Conservation (phyloP, 805 yeast species). For the Candida coquimbonensis region DNA sequence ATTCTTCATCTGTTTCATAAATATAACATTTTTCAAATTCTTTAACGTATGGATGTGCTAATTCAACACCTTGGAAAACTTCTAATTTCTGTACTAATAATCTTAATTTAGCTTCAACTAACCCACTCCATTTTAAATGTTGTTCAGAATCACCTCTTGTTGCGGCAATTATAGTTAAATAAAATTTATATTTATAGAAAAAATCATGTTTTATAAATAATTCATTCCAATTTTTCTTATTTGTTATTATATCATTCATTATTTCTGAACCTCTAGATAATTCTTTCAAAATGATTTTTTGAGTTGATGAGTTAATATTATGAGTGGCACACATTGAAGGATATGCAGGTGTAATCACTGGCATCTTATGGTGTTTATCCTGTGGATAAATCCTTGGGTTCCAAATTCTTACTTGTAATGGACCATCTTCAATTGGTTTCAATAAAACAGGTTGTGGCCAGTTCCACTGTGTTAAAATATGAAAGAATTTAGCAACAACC, state of each 20-base stretch:
- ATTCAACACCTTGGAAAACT: constrained; percentile 58
- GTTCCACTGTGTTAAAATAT: constrained; percentile 81
- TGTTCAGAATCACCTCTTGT: constrained; percentile 72
- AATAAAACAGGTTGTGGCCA: constrained; percentile 98
- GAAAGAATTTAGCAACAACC: constrained; percentile 83
- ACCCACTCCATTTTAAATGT: constrained; percentile 85
- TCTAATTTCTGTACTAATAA: constrained; percentile 80
- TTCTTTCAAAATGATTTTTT: constrained; percentile 73
- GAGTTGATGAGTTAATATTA: constrained; percentile 85
- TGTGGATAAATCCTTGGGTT: constrained; percentile 86
- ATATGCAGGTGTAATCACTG: constrained; percentile 96
- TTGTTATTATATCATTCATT: constrained; percentile 58
- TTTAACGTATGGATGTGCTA: constrained; percentile 89
- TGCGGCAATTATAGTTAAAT: constrained; percentile 73
- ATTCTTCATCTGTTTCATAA: constrained; percentile 47
- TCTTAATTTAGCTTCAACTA: constrained; percentile 85
- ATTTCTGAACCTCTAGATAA: constrained; percentile 68
- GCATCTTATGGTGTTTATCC: constrained; percentile 91
- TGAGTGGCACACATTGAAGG: constrained; percentile 99
- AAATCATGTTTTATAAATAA: constrained; percentile 75
- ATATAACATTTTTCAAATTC: constrained; percentile 53
- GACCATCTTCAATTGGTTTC: constrained; percentile 94
- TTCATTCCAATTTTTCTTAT: constrained; percentile 65
- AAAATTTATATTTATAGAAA: constrained; percentile 79
- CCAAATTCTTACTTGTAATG: constrained; percentile 94